Evolutionary conservation across 331 rosid species (phyloP), one percentile per base, ranked within the genome.

Genomic region (Acacia pycnantha): DNA sequence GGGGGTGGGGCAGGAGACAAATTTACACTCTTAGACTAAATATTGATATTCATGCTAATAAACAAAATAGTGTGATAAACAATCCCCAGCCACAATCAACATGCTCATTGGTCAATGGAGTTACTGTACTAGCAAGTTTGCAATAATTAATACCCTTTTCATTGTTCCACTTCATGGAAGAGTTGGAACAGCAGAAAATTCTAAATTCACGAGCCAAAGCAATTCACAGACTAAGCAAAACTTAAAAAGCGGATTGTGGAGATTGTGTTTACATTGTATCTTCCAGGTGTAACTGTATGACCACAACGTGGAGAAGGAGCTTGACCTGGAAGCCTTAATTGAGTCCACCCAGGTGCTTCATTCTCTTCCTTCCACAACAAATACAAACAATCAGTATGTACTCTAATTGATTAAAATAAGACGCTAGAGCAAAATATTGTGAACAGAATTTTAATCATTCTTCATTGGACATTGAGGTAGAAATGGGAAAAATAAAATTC

Each of bases 321-420:
- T 88, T 95, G 99, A 82, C 99, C 98, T 22, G 99, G 99, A 87
- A 95, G 99, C 92, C 90, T 95, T 82, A 95, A 86, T 74, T 92
- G 98, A 84, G 99, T 95, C 98, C 99, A 93, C 76, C 97, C 98
- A 24, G 99, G 97, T 67, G 92, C 84, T 90, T 92, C 99, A 87
- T 82, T 93, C 83, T 93, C 99, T 95, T 87, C 85, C 97, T 88
- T 91, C 91, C 97, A 88, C 91, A 93, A 89, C 79, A 90, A 82
- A 89, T 82, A 73, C 19, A 82, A 80, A 86, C 78, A 80, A 85
- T 70, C 76, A 89, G 85, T 77, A 78, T 80, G 79, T 68, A 89
- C 79, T 61, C 48, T n/a, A 79, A 53, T 26, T 74, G 79, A 58
- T 64, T 58, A 70, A 74, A 66, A 80, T 53, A 70, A 70, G 74